Percentiles rank a stretch among this genome's conserved stretches.
Conservation (phyloP, 1,284 basidiomycete species). For the Cryptococcus jaspeensis region DNA sequence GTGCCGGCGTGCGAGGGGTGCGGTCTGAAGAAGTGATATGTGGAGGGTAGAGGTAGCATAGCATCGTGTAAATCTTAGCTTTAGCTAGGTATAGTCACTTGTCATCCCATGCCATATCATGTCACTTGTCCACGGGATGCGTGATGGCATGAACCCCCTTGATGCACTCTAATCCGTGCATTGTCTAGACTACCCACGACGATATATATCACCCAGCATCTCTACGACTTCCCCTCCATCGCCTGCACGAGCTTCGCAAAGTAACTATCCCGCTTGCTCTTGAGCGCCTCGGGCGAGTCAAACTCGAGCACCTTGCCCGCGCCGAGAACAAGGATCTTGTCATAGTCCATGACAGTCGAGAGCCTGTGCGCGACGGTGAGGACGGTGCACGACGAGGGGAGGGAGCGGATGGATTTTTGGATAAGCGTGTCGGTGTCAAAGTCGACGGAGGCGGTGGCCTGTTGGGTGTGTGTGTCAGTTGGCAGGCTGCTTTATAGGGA, state of each 20-base stretch:
- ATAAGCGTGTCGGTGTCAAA: conserved; percentile 55
- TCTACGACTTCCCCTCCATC: conserved; percentile 36
- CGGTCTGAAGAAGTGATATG: too few relatives aligned
- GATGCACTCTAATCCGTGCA: background rate
- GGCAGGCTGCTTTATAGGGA: background rate
- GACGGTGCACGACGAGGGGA: conserved; percentile 51
- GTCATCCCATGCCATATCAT: too few relatives aligned
- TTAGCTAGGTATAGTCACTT: too few relatives aligned
- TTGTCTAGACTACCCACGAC: background rate
- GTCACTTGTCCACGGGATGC: too few relatives aligned
- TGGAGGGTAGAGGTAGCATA: too few relatives aligned
- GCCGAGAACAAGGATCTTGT: conserved; percentile 57
- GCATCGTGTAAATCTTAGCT: too few relatives aligned
- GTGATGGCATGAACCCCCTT: too few relatives aligned
- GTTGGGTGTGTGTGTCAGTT: background rate
- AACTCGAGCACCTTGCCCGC: conserved; percentile 58
- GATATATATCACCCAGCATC: background rate
- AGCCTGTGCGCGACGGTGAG: conserved; percentile 54
- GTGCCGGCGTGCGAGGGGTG: too few relatives aligned
- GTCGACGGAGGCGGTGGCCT: conserved; percentile 53
- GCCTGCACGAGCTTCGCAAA: conserved; percentile 63
- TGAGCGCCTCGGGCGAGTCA: conserved; percentile 61
- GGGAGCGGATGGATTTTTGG: conserved; percentile 54
- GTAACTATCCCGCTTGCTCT: conserved; percentile 55
- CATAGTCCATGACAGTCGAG: conserved; percentile 55